Percentiles rank a stretch among this genome's conserved stretches.
Evolutionary conservation across 345 rosid species (phyloP).

Genomic region (Noccaea caerulescens): DNA sequence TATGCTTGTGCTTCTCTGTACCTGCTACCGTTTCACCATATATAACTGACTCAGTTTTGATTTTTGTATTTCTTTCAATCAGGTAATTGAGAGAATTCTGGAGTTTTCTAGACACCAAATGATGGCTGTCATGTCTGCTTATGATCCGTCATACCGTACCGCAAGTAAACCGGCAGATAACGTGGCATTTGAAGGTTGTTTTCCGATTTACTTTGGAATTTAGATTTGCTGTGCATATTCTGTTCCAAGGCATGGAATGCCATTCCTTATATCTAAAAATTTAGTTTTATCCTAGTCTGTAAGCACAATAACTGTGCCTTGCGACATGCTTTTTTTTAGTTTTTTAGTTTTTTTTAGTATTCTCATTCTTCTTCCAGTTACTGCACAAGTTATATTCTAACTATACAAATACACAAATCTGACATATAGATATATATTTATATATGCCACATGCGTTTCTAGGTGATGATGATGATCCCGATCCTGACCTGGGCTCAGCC

Average conservation of each 20-base stretch:
- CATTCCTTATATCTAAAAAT: constrained; percentile 1
- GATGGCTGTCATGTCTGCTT: constrained; percentile 82
- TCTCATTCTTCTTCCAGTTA: constrained; percentile 10
- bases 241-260: constrained; percentile 15
- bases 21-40: constrained; percentile 15
- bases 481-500: constrained; percentile 70
- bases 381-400: constrained; percentile 23
- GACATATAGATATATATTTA: constrained; percentile 3
- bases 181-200: constrained; percentile 74
- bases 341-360: background rate
- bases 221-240: constrained; percentile 22
- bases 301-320: constrained; percentile 22
- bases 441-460: constrained; percentile 37
- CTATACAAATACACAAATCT: constrained; percentile 15
- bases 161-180: constrained; percentile 81
- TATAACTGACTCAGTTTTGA: constrained; percentile 3
- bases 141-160: constrained; percentile 88
- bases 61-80: constrained; percentile 38
- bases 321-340: constrained; percentile 4
- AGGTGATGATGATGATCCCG: constrained; percentile 91
- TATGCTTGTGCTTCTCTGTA: constrained; percentile 3
- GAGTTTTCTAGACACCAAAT: constrained; percentile 95
- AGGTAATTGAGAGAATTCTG: constrained; percentile 95
- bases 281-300: constrained; percentile 17
- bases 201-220: constrained; percentile 33